These are phyloP conservation scores for Scortechinia acanthostroma DNA, from an alignment of 2,329 filamentous ascomycete genomes.

Conservation along the genomic window DNA sequence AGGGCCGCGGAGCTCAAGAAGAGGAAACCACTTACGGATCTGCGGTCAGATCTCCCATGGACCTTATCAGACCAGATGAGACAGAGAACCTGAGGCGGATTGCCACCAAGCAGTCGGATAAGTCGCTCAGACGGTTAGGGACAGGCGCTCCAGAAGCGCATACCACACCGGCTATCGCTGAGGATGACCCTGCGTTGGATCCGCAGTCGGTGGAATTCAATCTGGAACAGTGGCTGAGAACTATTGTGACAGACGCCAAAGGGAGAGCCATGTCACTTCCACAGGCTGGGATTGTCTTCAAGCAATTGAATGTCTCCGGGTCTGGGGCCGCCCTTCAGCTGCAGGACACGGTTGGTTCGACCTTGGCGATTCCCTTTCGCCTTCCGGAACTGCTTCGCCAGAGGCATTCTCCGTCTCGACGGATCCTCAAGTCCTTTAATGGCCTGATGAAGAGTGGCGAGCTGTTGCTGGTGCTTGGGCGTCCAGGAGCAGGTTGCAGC, in stretches of 20 bases:
- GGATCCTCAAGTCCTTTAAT: slow-evolving; percentile 58
- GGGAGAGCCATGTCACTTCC: neutral
- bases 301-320: slow-evolving; percentile 59
- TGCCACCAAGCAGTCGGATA: neutral
- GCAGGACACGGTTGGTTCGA: slow-evolving; percentile 58
- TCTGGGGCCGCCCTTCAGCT: slow-evolving; percentile 61
- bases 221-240: neutral
- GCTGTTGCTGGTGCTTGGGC: slow-evolving; percentile 62
- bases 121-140: too few relatives aligned
- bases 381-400: slow-evolving; percentile 44
- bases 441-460: slow-evolving; percentile 58
- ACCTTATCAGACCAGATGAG: neutral
- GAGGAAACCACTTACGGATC: neutral
- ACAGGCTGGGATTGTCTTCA: slow-evolving; percentile 54
- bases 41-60: neutral
- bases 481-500: slow-evolving; percentile 57
- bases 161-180: neutral
- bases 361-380: slow-evolving; percentile 48
- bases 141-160: neutral
- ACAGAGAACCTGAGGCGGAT: neutral
- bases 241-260: neutral
- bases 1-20: neutral
- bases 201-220: neutral
- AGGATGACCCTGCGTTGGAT: neutral
- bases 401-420: slow-evolving; percentile 35